phyloP scores from a whole-genome alignment of 805 yeast species.

The Hanseniaspora lindneri region DNA sequence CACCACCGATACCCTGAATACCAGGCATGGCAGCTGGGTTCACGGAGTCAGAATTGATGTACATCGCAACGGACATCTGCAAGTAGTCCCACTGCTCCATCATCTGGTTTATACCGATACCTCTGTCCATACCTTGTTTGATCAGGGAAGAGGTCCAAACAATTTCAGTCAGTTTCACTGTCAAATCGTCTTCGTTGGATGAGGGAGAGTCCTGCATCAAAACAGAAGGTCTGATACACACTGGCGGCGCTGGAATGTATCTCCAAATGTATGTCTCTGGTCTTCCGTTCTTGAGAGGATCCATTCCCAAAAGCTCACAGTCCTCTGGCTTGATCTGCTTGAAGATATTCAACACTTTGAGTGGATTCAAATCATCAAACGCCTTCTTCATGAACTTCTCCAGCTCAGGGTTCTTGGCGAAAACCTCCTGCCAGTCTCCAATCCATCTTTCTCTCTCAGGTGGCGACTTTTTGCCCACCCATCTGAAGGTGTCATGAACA shows the following conservation, averaged over 20 bases:
- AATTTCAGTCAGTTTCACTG: slow-evolving; percentile 89
- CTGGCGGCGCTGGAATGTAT: slow-evolving; percentile 97
- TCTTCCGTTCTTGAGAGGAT: slow-evolving; percentile 66
- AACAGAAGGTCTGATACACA: slow-evolving; percentile 95
- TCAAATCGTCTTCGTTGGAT: slow-evolving; percentile 92
- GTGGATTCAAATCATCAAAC: slow-evolving; percentile 86
- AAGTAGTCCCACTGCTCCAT: slow-evolving; percentile 99
- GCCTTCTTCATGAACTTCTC: slow-evolving; percentile 79
- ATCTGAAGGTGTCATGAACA: slow-evolving; percentile 89
- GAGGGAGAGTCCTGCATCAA: slow-evolving; percentile 80
- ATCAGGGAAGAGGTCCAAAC: slow-evolving; percentile 95
- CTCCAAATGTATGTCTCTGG: slow-evolving; percentile 97
- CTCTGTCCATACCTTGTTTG: slow-evolving; percentile 88
- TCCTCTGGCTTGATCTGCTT: slow-evolving; percentile 76
- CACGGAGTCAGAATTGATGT: slow-evolving; percentile 90
- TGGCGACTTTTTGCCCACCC: slow-evolving; percentile 82
- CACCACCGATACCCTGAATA: slow-evolving; percentile 37
- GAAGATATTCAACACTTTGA: slow-evolving; percentile 76
- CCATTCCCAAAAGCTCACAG: slow-evolving; percentile 85
- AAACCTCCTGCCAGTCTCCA: slow-evolving; percentile 66
- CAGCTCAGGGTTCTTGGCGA: slow-evolving; percentile 68
- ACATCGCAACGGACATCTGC: slow-evolving; percentile 92
- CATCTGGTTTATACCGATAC: slow-evolving; percentile 79
- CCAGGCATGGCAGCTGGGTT: slow-evolving; percentile 69
- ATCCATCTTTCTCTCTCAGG: slow-evolving; percentile 83